phyloP scores from a whole-genome alignment of 208 protist species.

The Crithidia acanthocephali region DNA sequence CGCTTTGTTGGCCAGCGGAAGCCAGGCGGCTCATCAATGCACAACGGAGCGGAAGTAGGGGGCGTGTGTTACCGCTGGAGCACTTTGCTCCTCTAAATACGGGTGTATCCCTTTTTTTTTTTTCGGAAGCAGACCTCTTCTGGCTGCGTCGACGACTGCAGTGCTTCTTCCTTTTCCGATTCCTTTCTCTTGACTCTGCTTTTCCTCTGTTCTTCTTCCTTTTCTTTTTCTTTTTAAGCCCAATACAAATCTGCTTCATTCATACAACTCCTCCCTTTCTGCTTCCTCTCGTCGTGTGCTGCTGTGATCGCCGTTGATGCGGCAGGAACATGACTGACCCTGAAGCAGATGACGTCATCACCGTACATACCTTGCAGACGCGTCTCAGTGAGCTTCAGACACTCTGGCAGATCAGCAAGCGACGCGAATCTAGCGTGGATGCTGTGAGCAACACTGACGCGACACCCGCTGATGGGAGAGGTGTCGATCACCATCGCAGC shows the following conservation, averaged over 20 bases:
- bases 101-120: no score
- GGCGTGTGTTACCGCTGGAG: no score
- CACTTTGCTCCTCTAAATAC: no score
- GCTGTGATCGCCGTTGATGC: neutral
- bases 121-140: no score
- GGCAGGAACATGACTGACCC: neutral
- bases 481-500: no score
- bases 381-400: conserved; percentile 14
- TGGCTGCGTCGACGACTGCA: neutral
- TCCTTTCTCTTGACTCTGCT: neutral
- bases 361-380: neutral
- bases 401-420: conserved; percentile 17
- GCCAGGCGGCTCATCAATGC: no score
- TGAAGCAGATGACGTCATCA: neutral
- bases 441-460: neutral
- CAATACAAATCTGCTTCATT: no score
- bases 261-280: neutral
- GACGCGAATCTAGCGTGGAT: neutral
- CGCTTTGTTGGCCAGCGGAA: no score
- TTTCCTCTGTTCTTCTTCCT: no score
- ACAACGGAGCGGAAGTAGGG: no score
- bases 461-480: neutral
- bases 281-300: neutral
- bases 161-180: neutral
- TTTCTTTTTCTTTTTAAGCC: conserved; percentile 1